These are phyloP conservation scores for Pseudogymnoascus sp. DNA, from an alignment of 2,329 filamentous ascomycete species.

Conservation along the genomic window DNA sequence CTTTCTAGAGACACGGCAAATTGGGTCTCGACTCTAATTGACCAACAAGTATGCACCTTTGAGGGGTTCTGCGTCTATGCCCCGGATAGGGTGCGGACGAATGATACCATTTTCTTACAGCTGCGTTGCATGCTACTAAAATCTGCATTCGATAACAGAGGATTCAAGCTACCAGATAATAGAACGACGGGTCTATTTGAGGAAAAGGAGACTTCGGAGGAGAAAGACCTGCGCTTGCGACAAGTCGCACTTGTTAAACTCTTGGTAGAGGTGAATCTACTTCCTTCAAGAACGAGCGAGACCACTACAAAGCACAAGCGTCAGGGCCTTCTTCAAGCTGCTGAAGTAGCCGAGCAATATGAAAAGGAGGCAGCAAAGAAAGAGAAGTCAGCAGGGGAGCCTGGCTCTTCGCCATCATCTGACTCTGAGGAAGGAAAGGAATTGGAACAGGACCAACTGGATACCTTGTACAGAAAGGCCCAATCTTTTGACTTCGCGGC, in stretches of 20 bases:
- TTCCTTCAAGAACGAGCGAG: conserved; percentile 66
- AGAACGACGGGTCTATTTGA: conserved; percentile 68
- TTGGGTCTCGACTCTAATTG: conserved; percentile 88
- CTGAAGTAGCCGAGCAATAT: conserved; percentile 76
- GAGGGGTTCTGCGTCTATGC: conserved; percentile 84
- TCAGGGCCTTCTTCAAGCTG: conserved; percentile 77
- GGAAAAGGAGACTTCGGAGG: conserved; percentile 75
- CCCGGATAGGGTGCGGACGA: conserved; percentile 74
- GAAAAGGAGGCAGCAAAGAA: conserved; percentile 43
- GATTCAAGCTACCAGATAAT: conserved; percentile 58
- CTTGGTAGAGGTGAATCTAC: conserved; percentile 79
- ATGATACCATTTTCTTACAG: conserved; percentile 91
- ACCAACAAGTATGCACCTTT: conserved; percentile 81
- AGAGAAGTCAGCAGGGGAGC: conserved; percentile 14
- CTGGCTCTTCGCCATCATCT: conserved; percentile 37
- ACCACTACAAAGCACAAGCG: conserved; percentile 69
- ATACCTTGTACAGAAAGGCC: conserved; percentile 88
- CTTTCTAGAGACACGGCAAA: conserved; percentile 77
- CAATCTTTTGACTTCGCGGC: conserved; percentile 95
- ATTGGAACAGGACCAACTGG: conserved; percentile 89
- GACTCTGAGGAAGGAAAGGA: conserved; percentile 76
- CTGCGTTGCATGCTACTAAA: conserved; percentile 67
- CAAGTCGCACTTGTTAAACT: conserved; percentile 84
- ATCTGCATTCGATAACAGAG: conserved; percentile 60
- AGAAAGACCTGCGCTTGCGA: conserved; percentile 71